Base-by-base conservation (phyloP, 1,284 basidiomycete species). In the Fomitopsis betulina region DNA sequence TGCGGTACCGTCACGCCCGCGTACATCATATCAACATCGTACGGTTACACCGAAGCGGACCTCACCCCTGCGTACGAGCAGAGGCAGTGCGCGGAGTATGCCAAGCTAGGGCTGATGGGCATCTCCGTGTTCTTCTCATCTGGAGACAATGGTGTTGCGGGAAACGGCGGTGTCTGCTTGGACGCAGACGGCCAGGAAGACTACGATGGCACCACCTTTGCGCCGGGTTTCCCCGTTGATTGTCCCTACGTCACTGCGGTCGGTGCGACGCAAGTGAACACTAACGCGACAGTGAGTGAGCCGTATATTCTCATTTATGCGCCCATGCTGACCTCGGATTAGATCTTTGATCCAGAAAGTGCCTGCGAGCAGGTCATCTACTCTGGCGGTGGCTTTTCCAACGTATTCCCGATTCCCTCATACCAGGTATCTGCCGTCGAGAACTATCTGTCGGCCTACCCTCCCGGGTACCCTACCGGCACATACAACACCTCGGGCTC, bases 161-260 rank as follows among this genome's bases (percentile, higher is more conserved):
- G 82, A 62, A 70, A 78, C 60, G 57, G 58, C 9, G 84, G 82
- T 17, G 68, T 64, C 19, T 75, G 74, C 59, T 58, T 74, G n/a
- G 53, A 67, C 33, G 47, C 63, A 1, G 59, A 61, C 40, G 69
- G 74, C 64, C 51, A 53, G 52, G 37, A 53, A n/a, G 33, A 12
- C 27, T 58, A 58, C 37, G 12, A 5, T 13, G 60, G 55, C 13
- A 57, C 37, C 42, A 25, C 51, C 47, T 67, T 64, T 59, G 57
- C 58, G 25, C 73, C 72, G 8, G 54, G 55, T 15, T 71, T 72
- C 65, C 67, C 71, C 5, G 58, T 58, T 35, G 55, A 52, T 30
- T 63, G 87, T 70, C 88, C 87, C 0, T 90, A 76, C 63, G 80
- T 87, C 30, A 87, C 85, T 6, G 63, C 81, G 17, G 84, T 87